Evolutionary conservation across 371 early-diverging fungal species (phyloP).

Genomic region (Rhizomucor miehei): DNA sequence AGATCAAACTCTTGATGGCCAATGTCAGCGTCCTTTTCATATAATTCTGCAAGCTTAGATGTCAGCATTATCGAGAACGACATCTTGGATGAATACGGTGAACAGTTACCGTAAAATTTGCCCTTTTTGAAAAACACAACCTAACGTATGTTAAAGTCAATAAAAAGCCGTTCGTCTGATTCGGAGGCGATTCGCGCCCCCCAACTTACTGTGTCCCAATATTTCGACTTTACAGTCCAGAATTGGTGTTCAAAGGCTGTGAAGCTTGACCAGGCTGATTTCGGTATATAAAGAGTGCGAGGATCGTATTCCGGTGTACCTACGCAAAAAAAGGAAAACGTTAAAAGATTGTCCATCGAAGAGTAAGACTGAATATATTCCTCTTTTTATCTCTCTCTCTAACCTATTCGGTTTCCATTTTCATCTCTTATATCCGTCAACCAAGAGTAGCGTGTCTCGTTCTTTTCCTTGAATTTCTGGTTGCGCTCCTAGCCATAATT

Average conservation of each 20-base stretch:
- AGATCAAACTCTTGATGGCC: constrained; percentile 97
- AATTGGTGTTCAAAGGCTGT: constrained; percentile 99
- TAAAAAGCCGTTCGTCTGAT: too few relatives aligned
- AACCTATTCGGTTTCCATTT: constrained; percentile 61
- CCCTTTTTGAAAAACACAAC: constrained; percentile 99
- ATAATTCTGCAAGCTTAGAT: constrained; percentile 83
- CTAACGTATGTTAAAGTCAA: constrained; percentile 9
- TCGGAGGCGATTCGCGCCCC: too few relatives aligned
- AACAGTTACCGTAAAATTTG: constrained; percentile 97
- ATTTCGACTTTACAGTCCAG: constrained; percentile 97
- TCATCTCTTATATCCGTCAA: constrained; percentile 82
- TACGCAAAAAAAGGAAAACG: not conserved
- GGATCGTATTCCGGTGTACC: constrained; percentile 92
- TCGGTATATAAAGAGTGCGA: constrained; percentile 90
- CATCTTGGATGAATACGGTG: too few relatives aligned
- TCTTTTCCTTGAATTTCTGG: constrained; percentile 76
- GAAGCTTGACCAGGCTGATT: constrained; percentile 75
- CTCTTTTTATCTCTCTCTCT: constrained; percentile 1
- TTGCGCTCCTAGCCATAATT: constrained; percentile 37
- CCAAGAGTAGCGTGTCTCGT: constrained; percentile 86
- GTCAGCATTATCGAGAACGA: not conserved
- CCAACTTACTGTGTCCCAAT: constrained; percentile 91
- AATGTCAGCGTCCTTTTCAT: constrained; percentile 99
- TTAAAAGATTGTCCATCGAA: not conserved
- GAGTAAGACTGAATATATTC: too few relatives aligned